Evolutionary conservation across 2,329 filamentous ascomycete genomes (phyloP).

Genomic region (Shiraia bambusicola): DNA sequence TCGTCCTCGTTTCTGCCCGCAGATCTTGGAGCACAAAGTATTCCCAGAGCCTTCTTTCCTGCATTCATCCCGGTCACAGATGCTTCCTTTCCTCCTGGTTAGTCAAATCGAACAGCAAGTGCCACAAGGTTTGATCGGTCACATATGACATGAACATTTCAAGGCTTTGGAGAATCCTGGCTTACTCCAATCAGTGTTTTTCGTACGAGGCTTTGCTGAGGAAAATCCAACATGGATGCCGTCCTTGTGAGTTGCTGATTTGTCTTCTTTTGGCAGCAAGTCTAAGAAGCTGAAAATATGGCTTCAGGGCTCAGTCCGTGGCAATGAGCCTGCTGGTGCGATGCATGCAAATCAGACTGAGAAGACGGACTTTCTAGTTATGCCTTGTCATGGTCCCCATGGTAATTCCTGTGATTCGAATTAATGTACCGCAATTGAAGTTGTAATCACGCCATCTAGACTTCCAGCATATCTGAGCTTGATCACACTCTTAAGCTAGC

Average conservation of each 20-base stretch:
- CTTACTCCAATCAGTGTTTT: conserved; percentile 22
- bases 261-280: conserved; percentile 7
- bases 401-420: conserved; percentile 31
- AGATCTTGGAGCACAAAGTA: conserved; percentile 35
- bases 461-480: conserved; percentile 42
- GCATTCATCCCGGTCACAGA: conserved; percentile 26
- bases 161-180: background rate
- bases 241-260: conserved; percentile 28
- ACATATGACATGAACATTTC: conserved; percentile 10
- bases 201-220: conserved; percentile 28
- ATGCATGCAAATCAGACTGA: conserved; percentile 35
- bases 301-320: conserved; percentile 42
- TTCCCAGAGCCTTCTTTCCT: conserved; percentile 39
- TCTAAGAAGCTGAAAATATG: conserved; percentile 39
- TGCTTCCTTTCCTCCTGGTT: conserved; percentile 30
- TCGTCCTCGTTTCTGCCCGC: too few relatives aligned
- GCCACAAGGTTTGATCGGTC: conserved; percentile 32
- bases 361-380: conserved; percentile 37
- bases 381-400: conserved; percentile 43
- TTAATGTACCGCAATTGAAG: background rate
- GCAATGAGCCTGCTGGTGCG: conserved; percentile 43
- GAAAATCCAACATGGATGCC: conserved; percentile 38
- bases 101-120: conserved; percentile 33
- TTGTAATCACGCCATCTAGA: conserved; percentile 3
- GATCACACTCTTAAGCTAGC: conserved; percentile 42